These are phyloP conservation scores for Penicillium thymicola DNA, from an alignment of 2,329 filamentous ascomycete genomes.

Conservation along the genomic window DNA sequence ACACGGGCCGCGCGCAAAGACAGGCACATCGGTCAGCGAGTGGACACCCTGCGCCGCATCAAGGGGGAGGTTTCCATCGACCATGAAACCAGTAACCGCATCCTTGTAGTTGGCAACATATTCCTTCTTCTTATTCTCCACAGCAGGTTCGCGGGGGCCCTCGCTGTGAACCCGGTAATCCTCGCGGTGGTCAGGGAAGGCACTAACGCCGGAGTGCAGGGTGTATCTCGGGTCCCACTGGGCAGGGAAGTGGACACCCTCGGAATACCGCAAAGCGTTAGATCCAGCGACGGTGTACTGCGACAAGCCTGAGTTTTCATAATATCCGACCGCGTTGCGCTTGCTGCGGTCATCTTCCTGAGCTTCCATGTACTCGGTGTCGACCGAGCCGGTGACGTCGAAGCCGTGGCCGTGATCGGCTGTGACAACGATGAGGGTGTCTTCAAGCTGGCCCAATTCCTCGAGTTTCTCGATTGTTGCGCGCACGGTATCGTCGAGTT, in stretches of 20 bases:
- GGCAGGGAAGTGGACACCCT: slow-evolving; percentile 71
- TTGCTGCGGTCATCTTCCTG: slow-evolving; percentile 67
- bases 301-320: slow-evolving; percentile 69
- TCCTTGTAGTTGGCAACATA: slow-evolving; percentile 69
- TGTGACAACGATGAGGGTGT: slow-evolving; percentile 76
- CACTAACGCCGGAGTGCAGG: slow-evolving; percentile 68
- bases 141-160: slow-evolving; percentile 62
- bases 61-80: slow-evolving; percentile 72
- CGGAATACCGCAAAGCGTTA: slow-evolving; percentile 61
- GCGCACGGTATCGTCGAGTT: slow-evolving; percentile 78
- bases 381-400: slow-evolving; percentile 77
- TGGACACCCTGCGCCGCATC: slow-evolving; percentile 67
- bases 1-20: slow-evolving; percentile 76
- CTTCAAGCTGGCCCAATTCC: slow-evolving; percentile 62
- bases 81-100: slow-evolving; percentile 61
- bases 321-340: slow-evolving; percentile 70
- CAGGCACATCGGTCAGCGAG: slow-evolving; percentile 72
- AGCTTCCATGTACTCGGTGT: slow-evolving; percentile 70
- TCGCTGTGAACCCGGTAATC: slow-evolving; percentile 68
- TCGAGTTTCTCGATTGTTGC: slow-evolving; percentile 70
- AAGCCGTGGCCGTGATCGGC: slow-evolving; percentile 91
- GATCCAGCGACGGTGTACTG: slow-evolving; percentile 67
- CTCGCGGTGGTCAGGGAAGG: slow-evolving; percentile 72
- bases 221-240: slow-evolving; percentile 86
- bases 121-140: slow-evolving; percentile 54